Evolutionary conservation across 2,329 filamentous ascomycete genomes (phyloP).

Genomic region (Exophiala aquamarina): DNA sequence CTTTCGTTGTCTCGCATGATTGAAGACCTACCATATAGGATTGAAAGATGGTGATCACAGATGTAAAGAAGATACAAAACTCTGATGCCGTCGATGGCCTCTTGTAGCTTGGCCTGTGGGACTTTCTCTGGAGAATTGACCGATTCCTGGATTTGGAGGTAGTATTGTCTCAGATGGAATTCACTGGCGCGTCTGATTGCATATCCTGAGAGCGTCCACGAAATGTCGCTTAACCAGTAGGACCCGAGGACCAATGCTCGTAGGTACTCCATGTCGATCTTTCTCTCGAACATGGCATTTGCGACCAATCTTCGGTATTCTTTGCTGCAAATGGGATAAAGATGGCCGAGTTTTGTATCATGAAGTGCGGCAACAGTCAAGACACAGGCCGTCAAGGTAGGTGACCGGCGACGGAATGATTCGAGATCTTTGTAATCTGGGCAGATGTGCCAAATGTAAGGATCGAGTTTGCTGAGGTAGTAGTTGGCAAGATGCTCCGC

Average conservation of each 20-base stretch:
- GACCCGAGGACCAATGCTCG: slow-evolving; percentile 55
- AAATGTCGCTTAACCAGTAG: slow-evolving; percentile 57
- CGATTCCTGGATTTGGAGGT: slow-evolving; percentile 34
- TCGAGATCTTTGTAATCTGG: slow-evolving; percentile 48
- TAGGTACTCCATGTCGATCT: slow-evolving; percentile 52
- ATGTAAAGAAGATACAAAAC: slow-evolving; percentile 45
- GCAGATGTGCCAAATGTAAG: slow-evolving; percentile 49
- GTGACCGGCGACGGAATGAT: slow-evolving; percentile 48
- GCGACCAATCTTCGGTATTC: slow-evolving; percentile 55
- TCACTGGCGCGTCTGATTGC: slow-evolving; percentile 46
- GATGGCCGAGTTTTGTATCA: slow-evolving; percentile 33
- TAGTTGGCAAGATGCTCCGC: slow-evolving; percentile 43
- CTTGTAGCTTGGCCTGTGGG: slow-evolving; percentile 25
- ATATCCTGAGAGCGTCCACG: slow-evolving; percentile 45
- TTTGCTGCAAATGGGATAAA: slow-evolving; percentile 44
- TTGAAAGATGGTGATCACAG: slow-evolving; percentile 46
- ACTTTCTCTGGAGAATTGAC: slow-evolving; percentile 25
- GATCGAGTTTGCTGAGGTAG: slow-evolving; percentile 46
- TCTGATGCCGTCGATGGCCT: slow-evolving; percentile 34
- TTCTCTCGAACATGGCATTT: slow-evolving; percentile 53
- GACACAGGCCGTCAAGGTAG: slow-evolving; percentile 51
- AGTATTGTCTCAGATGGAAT: slow-evolving; percentile 43
- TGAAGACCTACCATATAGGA: slow-evolving; percentile 44
- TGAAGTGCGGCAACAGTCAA: slow-evolving; percentile 52
- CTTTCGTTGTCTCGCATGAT: slow-evolving; percentile 41